phyloP scores from a whole-genome alignment of 306 rosid genomes.

The Citrullus amarus region DNA sequence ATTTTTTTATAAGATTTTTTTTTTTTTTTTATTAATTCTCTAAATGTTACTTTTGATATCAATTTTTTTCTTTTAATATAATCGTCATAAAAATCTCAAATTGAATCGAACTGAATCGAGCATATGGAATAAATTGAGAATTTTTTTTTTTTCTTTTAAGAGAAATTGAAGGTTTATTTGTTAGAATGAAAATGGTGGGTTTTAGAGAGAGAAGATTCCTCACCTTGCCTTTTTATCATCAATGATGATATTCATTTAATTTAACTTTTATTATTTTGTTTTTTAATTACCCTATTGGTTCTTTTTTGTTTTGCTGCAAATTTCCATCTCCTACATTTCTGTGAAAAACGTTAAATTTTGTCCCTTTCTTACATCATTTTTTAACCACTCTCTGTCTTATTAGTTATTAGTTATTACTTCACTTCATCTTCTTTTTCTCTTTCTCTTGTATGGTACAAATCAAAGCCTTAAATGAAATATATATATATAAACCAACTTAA shows the following conservation, averaged over 20 bases:
- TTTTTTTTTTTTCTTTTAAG: too few relatives aligned
- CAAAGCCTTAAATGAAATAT: neutral
- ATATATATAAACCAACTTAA: too few relatives aligned
- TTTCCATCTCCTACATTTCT: slow-evolving; percentile 12
- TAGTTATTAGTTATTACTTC: neutral
- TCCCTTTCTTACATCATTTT: slow-evolving; percentile 10
- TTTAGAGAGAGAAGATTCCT: slow-evolving; percentile 12
- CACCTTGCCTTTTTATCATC: slow-evolving; percentile 4
- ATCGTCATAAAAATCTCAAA: too few relatives aligned
- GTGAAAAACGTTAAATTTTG: slow-evolving; percentile 13
- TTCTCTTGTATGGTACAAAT: neutral
- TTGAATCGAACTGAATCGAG: too few relatives aligned
- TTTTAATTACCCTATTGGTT: neutral
- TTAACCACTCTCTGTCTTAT: slow-evolving; percentile 11
- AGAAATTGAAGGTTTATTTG: too few relatives aligned
- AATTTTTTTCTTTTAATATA: too few relatives aligned
- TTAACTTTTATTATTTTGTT: too few relatives aligned
- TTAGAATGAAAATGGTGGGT: neutral
- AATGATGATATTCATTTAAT: neutral
- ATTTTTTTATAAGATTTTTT: too few relatives aligned
- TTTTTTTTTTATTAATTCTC: too few relatives aligned
- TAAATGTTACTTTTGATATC: too few relatives aligned
- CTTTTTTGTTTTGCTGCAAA: neutral
- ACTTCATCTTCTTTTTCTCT: neutral
- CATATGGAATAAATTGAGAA: too few relatives aligned